phyloP scores from a whole-genome alignment of 305 asterid species.

The Solanum aculeatissimum region DNA sequence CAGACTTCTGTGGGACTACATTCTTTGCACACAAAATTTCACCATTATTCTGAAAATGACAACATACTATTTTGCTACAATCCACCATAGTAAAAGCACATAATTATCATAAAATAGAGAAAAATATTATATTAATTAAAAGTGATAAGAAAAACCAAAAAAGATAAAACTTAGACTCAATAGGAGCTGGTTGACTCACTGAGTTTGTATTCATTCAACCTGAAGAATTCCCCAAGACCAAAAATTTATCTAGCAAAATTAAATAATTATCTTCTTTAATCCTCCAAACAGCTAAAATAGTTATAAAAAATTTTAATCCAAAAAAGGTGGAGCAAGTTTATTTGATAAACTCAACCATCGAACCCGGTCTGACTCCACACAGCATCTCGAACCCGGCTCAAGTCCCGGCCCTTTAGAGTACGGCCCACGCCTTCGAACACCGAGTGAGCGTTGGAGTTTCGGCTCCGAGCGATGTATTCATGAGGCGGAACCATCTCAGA shows the following conservation, averaged over 20 bases:
- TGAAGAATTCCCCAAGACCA: background rate
- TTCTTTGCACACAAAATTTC: background rate
- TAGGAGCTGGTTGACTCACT: background rate
- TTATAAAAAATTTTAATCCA: background rate
- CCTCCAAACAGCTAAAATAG: background rate
- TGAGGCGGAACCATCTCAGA: slow-evolving; percentile 68
- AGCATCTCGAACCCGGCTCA: slow-evolving; percentile 88
- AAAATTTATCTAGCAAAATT: background rate
- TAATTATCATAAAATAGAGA: background rate
- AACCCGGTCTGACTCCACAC: slow-evolving; percentile 97
- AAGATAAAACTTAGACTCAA: background rate
- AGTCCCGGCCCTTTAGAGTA: slow-evolving; percentile 78
- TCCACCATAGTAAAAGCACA: background rate
- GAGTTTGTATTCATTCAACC: background rate
- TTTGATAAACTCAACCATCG: slow-evolving; percentile 25
- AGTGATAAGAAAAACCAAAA: background rate
- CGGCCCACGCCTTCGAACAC: slow-evolving; percentile 83
- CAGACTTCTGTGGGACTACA: background rate
- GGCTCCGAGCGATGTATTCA: slow-evolving; percentile 49
- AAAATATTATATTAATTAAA: background rate
- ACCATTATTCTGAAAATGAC: background rate
- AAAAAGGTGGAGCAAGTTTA: background rate
- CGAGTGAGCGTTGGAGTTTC: slow-evolving; percentile 41
- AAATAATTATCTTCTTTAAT: background rate
- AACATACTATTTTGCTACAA: background rate